Conservation (phyloP, 129 eudicot genomes). For the Logfia minima region DNA sequence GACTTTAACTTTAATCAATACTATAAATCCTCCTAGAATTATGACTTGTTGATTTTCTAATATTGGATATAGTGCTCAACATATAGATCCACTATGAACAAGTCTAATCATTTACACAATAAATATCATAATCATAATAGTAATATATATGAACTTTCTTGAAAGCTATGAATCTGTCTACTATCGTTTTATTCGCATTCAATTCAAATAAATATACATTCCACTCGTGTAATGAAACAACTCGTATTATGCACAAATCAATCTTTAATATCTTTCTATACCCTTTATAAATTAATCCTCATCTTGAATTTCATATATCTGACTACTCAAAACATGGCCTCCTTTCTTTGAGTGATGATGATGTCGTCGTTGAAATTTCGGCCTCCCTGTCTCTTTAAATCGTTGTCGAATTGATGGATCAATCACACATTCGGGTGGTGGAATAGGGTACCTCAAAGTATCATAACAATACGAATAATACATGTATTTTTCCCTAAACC, state of each 20-base stretch:
- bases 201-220: conserved; percentile 25
- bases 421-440: conserved; percentile 74
- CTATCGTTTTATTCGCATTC: conserved; percentile 24
- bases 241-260: conserved; percentile 40
- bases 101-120: too few relatives aligned
- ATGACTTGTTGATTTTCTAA: conserved; percentile 20
- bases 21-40: conserved; percentile 21
- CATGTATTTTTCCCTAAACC: conserved; percentile 63
- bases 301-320: conserved; percentile 45
- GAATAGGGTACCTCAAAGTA: conserved; percentile 51
- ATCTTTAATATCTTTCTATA: neutral
- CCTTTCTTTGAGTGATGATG: conserved; percentile 38
- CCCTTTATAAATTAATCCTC: conserved; percentile 30
- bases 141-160: neutral
- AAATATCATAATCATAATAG: too few relatives aligned
- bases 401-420: conserved; percentile 48
- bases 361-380: conserved; percentile 48
- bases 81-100: conserved; percentile 21
- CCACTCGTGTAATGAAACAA: conserved; percentile 22
- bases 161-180: neutral
- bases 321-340: conserved; percentile 33
- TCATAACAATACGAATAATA: conserved; percentile 91
- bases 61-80: conserved; percentile 23
- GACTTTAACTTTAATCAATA: conserved; percentile 33
- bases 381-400: conserved; percentile 67